A percentile compares a stretch with the other conserved stretches of the same genome.
phyloP scores from a whole-genome alignment of 306 rosid species.

The Citrullus mucosospermus region DNA sequence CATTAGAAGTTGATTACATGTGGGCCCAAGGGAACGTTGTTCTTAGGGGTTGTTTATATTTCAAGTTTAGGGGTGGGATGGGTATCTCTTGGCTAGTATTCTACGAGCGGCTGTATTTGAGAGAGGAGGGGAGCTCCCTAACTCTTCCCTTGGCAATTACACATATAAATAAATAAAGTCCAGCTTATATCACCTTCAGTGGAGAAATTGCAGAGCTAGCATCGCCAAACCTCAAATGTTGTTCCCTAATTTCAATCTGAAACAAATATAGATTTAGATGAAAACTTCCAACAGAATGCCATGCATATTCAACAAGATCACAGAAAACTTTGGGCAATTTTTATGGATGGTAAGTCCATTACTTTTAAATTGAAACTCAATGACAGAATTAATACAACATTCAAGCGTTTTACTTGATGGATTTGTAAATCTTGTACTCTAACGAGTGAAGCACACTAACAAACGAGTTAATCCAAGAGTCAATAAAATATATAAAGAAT shows the following conservation, averaged over 20 bases:
- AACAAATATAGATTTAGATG: slow-evolving; percentile 11
- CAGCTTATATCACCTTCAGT: slow-evolving; percentile 27
- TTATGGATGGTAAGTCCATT: background rate
- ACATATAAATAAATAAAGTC: too few relatives aligned
- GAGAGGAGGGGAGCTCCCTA: too few relatives aligned
- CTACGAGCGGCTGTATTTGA: too few relatives aligned
- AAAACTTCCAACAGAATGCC: background rate
- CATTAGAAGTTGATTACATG: too few relatives aligned
- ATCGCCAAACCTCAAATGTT: slow-evolving; percentile 64
- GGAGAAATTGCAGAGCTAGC: slow-evolving; percentile 62
- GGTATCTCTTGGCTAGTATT: too few relatives aligned
- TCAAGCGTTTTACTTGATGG: background rate
- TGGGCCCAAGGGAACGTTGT: too few relatives aligned
- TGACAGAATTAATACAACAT: background rate
- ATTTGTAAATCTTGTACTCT: background rate
- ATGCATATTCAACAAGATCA: background rate
- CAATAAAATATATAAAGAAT: background rate
- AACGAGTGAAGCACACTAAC: background rate
- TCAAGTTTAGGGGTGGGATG: too few relatives aligned
- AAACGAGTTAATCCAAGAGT: background rate
- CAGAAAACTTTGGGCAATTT: background rate
- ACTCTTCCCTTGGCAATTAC: too few relatives aligned
- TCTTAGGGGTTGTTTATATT: too few relatives aligned
- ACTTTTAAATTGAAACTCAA: background rate
- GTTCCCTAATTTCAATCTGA: slow-evolving; percentile 77